Conservation (phyloP, 495 filamentous ascomycete genomes). For the Trichoderma parareesei region DNA sequence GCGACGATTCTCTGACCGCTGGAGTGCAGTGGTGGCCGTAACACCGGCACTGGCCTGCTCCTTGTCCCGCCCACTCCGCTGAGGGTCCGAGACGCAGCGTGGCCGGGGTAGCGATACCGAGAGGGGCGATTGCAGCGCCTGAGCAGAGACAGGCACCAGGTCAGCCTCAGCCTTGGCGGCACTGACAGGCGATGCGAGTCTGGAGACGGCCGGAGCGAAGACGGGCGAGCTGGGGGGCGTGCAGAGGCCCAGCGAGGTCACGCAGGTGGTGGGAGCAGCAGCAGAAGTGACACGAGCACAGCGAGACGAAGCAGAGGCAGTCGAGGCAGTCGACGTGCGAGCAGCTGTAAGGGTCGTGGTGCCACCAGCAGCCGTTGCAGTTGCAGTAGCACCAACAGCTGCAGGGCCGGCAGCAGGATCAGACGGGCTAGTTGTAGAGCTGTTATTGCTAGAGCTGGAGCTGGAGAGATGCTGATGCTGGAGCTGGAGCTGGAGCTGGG, state of each 20-base stretch:
- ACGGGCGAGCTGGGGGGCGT: not conserved
- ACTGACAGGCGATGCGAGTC: not conserved
- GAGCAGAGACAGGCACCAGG: not conserved
- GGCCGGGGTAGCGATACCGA: conserved; percentile 3
- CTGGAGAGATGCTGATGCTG: not conserved
- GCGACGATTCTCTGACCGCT: conserved; percentile 8
- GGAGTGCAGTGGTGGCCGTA: not conserved
- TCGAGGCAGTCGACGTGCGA: not conserved
- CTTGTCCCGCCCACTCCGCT: conserved; percentile 8
- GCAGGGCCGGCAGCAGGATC: too few species aligned
- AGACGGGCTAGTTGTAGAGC: too few species aligned
- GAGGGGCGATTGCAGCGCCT: not conserved
- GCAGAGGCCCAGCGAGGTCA: not conserved
- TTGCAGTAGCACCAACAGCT: not conserved
- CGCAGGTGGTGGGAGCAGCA: not conserved
- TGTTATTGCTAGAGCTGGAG: not conserved
- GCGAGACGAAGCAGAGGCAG: not conserved
- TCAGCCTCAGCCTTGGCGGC: not conserved
- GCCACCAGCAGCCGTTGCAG: not conserved
- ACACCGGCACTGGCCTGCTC: not conserved
- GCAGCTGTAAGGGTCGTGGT: too few species aligned
- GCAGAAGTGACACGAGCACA: not conserved
- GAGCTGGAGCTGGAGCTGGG: not conserved
- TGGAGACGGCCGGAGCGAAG: not conserved
- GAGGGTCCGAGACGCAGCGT: conserved; percentile 1